Evolutionary conservation across 2,329 filamentous ascomycete genomes (phyloP).

Genomic region (Aspergillus caelatus): DNA sequence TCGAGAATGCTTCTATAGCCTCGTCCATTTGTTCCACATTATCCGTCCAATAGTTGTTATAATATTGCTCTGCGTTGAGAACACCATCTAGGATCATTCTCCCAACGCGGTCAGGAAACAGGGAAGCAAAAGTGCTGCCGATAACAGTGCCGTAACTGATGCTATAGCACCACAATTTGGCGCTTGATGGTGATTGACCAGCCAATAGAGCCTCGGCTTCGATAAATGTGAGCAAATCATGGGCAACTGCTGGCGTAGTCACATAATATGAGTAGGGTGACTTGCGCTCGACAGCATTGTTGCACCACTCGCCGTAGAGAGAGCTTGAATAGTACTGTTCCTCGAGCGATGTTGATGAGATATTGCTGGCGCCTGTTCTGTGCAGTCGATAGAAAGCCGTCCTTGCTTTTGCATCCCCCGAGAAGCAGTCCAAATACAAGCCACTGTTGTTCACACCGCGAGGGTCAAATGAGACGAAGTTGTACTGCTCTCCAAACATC

Average conservation of each 20-base stretch:
- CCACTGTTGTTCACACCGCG: slow-evolving; percentile 43
- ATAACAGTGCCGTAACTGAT: slow-evolving; percentile 55
- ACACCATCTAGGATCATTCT: slow-evolving; percentile 49
- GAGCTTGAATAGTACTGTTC: slow-evolving; percentile 26
- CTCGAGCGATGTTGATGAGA: slow-evolving; percentile 35
- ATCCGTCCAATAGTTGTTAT: slow-evolving; percentile 52
- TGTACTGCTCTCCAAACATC: slow-evolving; percentile 43
- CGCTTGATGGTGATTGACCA: slow-evolving; percentile 2
- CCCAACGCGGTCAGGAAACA: slow-evolving; percentile 46
- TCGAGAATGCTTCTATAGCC: slow-evolving; percentile 57
- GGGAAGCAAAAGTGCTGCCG: slow-evolving; percentile 49
- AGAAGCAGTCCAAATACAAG: slow-evolving; percentile 29
- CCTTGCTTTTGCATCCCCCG: slow-evolving; percentile 20
- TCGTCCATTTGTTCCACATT: slow-evolving; percentile 58
- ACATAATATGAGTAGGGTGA: slow-evolving; percentile 20
- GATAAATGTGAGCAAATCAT: slow-evolving; percentile 12
- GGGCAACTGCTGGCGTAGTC: slow-evolving; percentile 19
- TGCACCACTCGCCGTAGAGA: slow-evolving; percentile 24
- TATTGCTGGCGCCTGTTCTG: slow-evolving; percentile 25
- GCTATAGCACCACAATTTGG: slow-evolving; percentile 52
- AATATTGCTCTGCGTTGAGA: slow-evolving; percentile 50
- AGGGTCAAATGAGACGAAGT: slow-evolving; percentile 48
- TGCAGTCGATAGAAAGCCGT: slow-evolving; percentile 25
- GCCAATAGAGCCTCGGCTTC: not conserved
- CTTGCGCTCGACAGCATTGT: slow-evolving; percentile 19